Percentiles rank a stretch among this genome's conserved stretches.
These are phyloP conservation scores for Shiraia sp. DNA, from an alignment of 2,329 filamentous ascomycete species.

Conservation along the genomic window DNA sequence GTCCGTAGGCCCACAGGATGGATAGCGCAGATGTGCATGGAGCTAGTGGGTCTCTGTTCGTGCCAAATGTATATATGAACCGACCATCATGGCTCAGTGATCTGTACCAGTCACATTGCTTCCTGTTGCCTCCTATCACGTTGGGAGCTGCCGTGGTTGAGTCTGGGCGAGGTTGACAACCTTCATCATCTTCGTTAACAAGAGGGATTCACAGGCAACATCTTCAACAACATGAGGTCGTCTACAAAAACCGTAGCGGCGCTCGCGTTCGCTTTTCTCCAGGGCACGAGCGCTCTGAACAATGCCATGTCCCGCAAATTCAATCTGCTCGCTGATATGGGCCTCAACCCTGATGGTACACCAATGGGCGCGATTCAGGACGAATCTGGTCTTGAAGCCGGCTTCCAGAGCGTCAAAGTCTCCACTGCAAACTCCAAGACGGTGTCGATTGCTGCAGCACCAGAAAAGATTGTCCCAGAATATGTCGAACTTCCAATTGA, in stretches of 20 bases:
- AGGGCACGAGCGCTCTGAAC: conserved; percentile 24
- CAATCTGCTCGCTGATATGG: conserved; percentile 36
- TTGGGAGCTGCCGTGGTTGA: too few species aligned
- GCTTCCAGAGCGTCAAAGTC: conserved; percentile 9
- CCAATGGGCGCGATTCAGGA: conserved; percentile 18
- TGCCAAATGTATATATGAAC: too few species aligned
- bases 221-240: conserved; percentile 30
- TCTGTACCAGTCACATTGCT: too few species aligned
- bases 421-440: conserved; percentile 4
- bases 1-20: too few species aligned
- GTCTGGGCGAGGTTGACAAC: not conserved
- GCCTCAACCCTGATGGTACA: conserved; percentile 36
- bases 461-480: conserved; percentile 30
- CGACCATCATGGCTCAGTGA: too few species aligned
- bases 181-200: not conserved
- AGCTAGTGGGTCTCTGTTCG: too few species aligned
- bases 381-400: not conserved
- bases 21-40: too few species aligned
- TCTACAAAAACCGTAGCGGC: conserved; percentile 19
- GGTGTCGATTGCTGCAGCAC: conserved; percentile 1
- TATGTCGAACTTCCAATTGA: conserved; percentile 43
- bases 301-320: conserved; percentile 25
- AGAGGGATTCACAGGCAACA: not conserved
- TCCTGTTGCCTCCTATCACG: too few species aligned
- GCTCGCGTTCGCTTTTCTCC: conserved; percentile 30